Evolutionary conservation across 495 filamentous ascomycete genomes (phyloP), one percentile per base, ranked within the genome.

Genomic region (Extremus antarcticus): DNA sequence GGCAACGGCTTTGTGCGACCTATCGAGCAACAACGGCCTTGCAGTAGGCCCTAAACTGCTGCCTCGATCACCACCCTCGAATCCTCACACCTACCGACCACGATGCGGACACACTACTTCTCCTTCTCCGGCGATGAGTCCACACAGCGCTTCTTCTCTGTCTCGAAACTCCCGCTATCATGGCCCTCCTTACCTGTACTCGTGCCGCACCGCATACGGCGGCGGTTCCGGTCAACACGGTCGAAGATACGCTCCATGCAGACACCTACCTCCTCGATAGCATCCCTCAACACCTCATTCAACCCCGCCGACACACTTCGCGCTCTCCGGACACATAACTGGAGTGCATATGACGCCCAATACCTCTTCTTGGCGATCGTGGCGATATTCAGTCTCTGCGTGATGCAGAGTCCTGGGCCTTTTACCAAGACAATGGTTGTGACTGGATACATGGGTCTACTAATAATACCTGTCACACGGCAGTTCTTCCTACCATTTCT

Each of bases 401-500:
- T 95, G 57, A 85, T 88, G 51, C 83, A 88, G 62, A 72, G 77
- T 7, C 85, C 87, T 1, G 84, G 85, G 2, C 77, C 84, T 3
- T 62, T 94, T 38, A 66, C 78, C 21, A 94, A 94, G 75, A 84
- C 79, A 16, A 74, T 74, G 39, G 75, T 80, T 43, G 75, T 87
- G 40, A 76, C 84, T 0, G 70, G 82, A n/a, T 70, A 89, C 40
- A 75, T 85, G 25, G 63, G 77, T 51, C 77, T 86, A n/a, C 78
- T 95, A 13, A 70, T 89, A 21, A 73, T 95, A 63, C 91, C 91
- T n/a, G 75, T 87, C 53, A 94, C 90, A 3, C 76, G 87, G 46
- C 91, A 97, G 65, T 94, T 95, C 69, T 89, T 94, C 61, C 73
- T 95, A 15, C 91, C 91, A 16, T 88, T 87, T 51, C 73, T 94